phyloP scores from a whole-genome alignment of 2,329 filamentous ascomycete genomes.

The Metarhizium album region DNA sequence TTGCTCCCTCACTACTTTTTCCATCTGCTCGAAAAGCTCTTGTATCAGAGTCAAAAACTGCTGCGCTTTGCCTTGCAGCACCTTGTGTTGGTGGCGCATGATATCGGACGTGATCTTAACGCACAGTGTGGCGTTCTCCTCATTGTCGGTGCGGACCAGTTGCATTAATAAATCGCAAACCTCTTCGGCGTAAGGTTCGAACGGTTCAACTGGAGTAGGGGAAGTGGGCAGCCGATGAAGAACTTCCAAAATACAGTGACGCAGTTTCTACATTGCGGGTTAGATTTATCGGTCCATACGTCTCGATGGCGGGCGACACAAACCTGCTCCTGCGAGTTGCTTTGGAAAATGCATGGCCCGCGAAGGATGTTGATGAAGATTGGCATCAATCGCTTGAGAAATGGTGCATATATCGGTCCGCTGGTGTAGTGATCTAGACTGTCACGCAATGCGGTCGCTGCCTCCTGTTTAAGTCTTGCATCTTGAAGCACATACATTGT shows the following conservation, averaged over 20 bases:
- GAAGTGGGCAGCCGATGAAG: constrained; percentile 71
- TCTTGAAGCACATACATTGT: constrained; percentile 40
- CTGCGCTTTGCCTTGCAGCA: constrained; percentile 69
- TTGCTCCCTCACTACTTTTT: constrained; percentile 87
- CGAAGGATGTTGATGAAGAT: constrained; percentile 78
- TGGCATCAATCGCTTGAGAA: constrained; percentile 81
- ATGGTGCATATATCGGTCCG: constrained; percentile 64
- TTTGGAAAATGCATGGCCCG: constrained; percentile 82
- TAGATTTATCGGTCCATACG: constrained; percentile 6
- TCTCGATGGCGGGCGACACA: constrained; percentile 14
- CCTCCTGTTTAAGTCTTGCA: constrained; percentile 67
- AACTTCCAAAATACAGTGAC: constrained; percentile 89
- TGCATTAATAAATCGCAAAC: constrained; percentile 85
- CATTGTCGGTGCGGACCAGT: constrained; percentile 83
- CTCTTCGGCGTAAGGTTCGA: constrained; percentile 81
- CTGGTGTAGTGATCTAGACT: constrained; percentile 80
- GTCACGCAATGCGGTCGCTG: constrained; percentile 80
- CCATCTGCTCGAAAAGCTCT: constrained; percentile 92
- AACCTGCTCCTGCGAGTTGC: constrained; percentile 81
- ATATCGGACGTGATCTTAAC: constrained; percentile 98
- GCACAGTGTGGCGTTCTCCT: constrained; percentile 96
- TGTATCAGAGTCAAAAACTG: constrained; percentile 84
- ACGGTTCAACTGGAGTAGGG: constrained; percentile 61
- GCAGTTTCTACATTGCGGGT: constrained; percentile 54
- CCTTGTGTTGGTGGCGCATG: constrained; percentile 82